Base-by-base conservation (phyloP, 108 stramenopile genomes). In the Chaetoceros tenuissimus region DNA sequence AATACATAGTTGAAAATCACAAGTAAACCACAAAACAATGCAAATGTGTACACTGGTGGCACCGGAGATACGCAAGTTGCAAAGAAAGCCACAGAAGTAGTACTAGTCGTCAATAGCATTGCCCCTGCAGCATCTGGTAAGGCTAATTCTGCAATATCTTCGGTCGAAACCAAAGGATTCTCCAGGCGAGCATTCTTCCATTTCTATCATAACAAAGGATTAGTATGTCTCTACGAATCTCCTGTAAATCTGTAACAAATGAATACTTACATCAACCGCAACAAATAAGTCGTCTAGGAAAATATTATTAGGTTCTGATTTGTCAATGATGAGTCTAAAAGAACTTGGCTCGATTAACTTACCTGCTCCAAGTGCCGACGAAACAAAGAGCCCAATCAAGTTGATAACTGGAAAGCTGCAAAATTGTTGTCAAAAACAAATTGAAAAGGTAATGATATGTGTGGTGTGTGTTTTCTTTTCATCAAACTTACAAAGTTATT, bases 361-460 rank as follows among this genome's bases (percentile, higher is more conserved):
- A n/a, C n/a, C 80, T 20, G 80, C 80, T 1, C 80, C 80, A 24
- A 81, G 52, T 5, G 80, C 80, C 57, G 76, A 81, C 13, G 74
- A 58, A 5, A 81, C 75, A 66, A 77, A 81, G 28, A 77, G 51
- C 2, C 75, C 80, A 58, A 77, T 81, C 53, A 74, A 77, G 66
- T 81, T 81, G 40, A 81, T 55, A 34, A 81, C 76, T n/a, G 80
- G 80, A 34, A 81, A 81, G 63, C 34, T 40, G 13, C 34, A 13
- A n/a, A n/a, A n/a, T n/a, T n/a, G n/a, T n/a, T n/a, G n/a, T n/a
- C n/a, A n/a, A n/a, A n/a, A n/a, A n/a, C n/a, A n/a, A n/a, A 40
- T 40, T 40, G 34, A 40, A 40, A 40, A 40, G 8, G 8, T 5
- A 10, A 13, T 10, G 34, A 40, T 40, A 10, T 40, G 34, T 40